Base-by-base conservation (phyloP, 306 rosid species). In the Arachis hypogaea region DNA sequence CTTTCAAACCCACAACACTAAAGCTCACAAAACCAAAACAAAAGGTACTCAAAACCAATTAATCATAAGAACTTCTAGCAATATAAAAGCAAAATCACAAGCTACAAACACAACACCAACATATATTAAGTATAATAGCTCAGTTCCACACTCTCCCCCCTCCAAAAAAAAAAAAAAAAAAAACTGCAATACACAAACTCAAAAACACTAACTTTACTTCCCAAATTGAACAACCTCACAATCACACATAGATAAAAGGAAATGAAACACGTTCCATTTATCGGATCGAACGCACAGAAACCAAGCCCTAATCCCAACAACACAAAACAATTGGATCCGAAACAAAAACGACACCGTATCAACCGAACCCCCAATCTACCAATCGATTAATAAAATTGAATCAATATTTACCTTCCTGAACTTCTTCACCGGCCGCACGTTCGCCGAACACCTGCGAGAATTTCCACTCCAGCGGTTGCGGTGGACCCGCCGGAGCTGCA, bases 401-500 rank as follows among this genome's bases (percentile, higher is more conserved):
- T 7, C 46, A 43, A 6, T 52, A 9, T 60, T 75, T 83, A 95
- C 99, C 99, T 95, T 95, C 99, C 85, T 95, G 99, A 62, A 95
- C 99, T 82, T 95, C 99, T 74, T 95, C 99, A 28, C 99, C 99
- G 58, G 92, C 99, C 51, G 98, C 69, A 30, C 99, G 97, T 82
- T 95, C 99, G 12, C 99, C 99, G 60, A 95, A 95, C 9, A 95
- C 99, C 88, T 95, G 99, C 9, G 99, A 92, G 86, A 95, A 95
- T 87, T 92, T 95, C 99, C 99, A 95, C 68, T 95, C 99, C 85
- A 95, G 83, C 72, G 88, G 88, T 82, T 80, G 86, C 16, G 88
- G 83, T 22, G 90, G 90, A 50, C 86, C 93, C 73, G 74, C 89
- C 80, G 96, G 85, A 88, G 96, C 93, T 83, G 81, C 85, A 67